Evolutionary conservation across 169 alveolate species (phyloP).

Genomic region (Perkinsus chesapeaki): DNA sequence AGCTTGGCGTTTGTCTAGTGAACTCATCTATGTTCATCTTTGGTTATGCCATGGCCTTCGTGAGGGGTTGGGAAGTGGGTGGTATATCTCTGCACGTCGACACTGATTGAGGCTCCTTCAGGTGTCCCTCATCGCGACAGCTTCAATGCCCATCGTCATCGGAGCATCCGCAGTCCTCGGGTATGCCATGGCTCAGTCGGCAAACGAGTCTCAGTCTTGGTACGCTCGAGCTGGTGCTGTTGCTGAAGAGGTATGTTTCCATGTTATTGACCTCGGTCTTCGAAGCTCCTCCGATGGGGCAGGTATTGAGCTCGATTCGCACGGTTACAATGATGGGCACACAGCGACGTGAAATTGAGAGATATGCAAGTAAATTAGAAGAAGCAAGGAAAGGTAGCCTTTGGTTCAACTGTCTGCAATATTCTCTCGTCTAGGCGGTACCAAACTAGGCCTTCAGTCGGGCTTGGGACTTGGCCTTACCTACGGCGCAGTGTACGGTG

Average conservation of each 20-base stretch:
- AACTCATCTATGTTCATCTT: neutral
- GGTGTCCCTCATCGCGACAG: neutral
- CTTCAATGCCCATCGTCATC: neutral
- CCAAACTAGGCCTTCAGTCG: neutral
- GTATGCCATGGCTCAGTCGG: neutral
- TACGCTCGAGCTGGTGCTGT: neutral
- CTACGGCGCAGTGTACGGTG: neutral
- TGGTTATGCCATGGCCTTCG: neutral
- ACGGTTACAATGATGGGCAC: neutral
- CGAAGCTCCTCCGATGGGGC: neutral
- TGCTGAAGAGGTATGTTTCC: neutral
- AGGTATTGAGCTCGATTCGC: neutral
- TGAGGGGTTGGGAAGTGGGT: neutral
- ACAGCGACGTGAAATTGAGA: neutral
- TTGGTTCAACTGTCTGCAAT: neutral
- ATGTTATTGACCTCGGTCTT: neutral
- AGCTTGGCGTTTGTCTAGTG: neutral
- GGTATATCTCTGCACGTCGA: too few relatives aligned
- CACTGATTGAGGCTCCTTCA: neutral
- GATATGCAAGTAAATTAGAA: neutral
- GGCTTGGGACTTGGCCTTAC: neutral
- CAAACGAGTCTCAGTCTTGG: neutral
- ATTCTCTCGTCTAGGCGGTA: neutral
- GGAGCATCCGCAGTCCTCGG: neutral
- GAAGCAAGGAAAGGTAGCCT: neutral